Evolutionary conservation across 2,329 filamentous ascomycete species (phyloP).

Genomic region (Lasiodiplodia sp.): DNA sequence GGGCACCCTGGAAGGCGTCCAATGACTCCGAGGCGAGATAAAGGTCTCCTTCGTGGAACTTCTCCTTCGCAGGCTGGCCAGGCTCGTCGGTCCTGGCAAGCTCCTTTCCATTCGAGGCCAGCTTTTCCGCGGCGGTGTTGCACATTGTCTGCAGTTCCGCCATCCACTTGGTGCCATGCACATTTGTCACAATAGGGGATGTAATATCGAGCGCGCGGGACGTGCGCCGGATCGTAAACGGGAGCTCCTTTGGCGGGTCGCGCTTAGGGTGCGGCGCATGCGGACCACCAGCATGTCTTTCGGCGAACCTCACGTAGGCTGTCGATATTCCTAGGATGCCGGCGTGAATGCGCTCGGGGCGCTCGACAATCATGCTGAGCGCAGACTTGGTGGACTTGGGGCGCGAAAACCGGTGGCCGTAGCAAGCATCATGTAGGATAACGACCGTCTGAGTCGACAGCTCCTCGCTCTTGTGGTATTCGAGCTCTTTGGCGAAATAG

Average conservation of each 20-base stretch:
- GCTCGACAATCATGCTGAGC: conserved; percentile 85
- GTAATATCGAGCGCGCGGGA: conserved; percentile 73
- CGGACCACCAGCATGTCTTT: conserved; percentile 74
- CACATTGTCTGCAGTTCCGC: conserved; percentile 88
- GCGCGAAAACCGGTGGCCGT: conserved; percentile 89
- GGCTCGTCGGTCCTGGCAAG: conserved; percentile 62
- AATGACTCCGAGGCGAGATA: conserved; percentile 89
- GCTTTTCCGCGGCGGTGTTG: conserved; percentile 75
- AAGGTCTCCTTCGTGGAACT: conserved; percentile 86
- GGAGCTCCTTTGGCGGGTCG: conserved; percentile 67
- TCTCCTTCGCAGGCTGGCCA: conserved; percentile 64
- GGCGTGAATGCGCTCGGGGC: conserved; percentile 89
- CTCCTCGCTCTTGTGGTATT: conserved; percentile 56
- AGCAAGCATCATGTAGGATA: conserved; percentile 90
- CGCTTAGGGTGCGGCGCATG: conserved; percentile 71
- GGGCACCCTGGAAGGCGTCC: conserved; percentile 84
- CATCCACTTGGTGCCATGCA: conserved; percentile 95
- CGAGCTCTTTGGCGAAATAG: conserved; percentile 75
- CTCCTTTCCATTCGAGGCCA: conserved; percentile 81
- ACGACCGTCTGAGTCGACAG: conserved; percentile 71
- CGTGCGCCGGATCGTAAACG: conserved; percentile 87
- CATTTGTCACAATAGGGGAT: conserved; percentile 82
- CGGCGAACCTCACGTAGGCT: conserved; percentile 90
- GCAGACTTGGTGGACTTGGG: conserved; percentile 76
- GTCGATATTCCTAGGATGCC: conserved; percentile 81